Evolutionary conservation across 306 rosid genomes (phyloP), one percentile per base, ranked within the genome.

Genomic region (Biancaea sappan): DNA sequence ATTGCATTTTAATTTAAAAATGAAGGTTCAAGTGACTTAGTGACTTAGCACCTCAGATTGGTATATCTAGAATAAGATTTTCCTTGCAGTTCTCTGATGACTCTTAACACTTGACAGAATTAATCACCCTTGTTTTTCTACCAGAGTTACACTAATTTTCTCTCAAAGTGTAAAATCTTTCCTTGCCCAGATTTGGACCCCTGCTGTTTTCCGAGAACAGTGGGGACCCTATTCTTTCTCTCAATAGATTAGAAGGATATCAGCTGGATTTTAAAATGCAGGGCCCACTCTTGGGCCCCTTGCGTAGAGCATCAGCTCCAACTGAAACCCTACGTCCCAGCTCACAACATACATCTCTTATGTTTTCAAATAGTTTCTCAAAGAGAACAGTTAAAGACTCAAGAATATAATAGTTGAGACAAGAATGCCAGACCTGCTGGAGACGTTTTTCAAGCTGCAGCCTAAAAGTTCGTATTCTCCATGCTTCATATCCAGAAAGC

Each of bases 401-500:
- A n/a, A 57, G 54, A 71, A 60, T 44, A 68, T 37, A 75, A 50
- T 35, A 32, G 10, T 58, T 18, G 10, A 8, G 0, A 25, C 31
- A 60, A 71, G 65, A 70, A 72, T 60, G 62, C 18, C 54, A 62
- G 44, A 80, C 87, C 87, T 80, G 82, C 35, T 18, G 75, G 58
- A 80, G 62, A 3, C 66, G 84, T 22, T 68, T 70, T 70, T 94
- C 92, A 78, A 90, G 81, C 74, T 86, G 81, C 75, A 90, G 71
- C 68, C 99, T 89, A 58, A 58, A 77, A 18, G 84, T 46, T 31
- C 93, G 88, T 75, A 94, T 92, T 85, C 88, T 86, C 47, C 93
- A 89, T 74, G 88, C 87, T 87, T 94, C 99, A 71, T 88, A 90
- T 46, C 97, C 97, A 26, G 96, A 88, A 73, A 94, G 91, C 76